A percentile compares a stretch with the other conserved stretches of the same genome.
Conservation (phyloP, 1,284 basidiomycete genomes). For the Xerocomus nothofagi region DNA sequence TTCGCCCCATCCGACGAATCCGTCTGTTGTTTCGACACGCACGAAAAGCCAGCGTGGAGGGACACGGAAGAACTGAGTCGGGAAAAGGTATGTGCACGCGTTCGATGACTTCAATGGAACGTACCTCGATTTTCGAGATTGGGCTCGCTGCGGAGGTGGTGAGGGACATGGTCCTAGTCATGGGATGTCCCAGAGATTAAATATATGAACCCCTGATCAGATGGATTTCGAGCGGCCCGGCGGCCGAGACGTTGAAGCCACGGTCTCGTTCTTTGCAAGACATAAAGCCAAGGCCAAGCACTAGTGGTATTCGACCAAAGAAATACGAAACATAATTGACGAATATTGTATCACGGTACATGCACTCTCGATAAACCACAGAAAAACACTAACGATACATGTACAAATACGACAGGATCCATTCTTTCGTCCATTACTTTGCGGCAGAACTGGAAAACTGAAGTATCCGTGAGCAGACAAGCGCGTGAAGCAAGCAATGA, state of each 20-base stretch:
- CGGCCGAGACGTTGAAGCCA: background rate
- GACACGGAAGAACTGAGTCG: constrained; percentile 58
- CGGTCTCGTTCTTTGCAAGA: background rate
- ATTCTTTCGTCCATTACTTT: constrained; percentile 41
- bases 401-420: background rate
- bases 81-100: background rate
- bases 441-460: constrained; percentile 67
- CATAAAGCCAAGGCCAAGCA: no score
- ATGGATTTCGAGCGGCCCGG: background rate
- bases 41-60: constrained; percentile 79
- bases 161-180: constrained; percentile 20
- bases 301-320: background rate
- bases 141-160: constrained; percentile 11
- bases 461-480: constrained; percentile 4
- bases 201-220: no score
- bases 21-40: constrained; percentile 66
- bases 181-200: background rate
- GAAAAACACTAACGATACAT: constrained; percentile 31
- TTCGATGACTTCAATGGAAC: no score
- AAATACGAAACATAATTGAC: constrained; percentile 16
- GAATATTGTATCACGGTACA: constrained; percentile 25
- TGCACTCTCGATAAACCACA: constrained; percentile 1
- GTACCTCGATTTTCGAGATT: constrained; percentile 27
- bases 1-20: constrained; percentile 72
- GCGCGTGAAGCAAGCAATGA: background rate